Evolutionary conservation across 257 asterid genomes (phyloP).

Genomic region (Solanum sparsipilum): DNA sequence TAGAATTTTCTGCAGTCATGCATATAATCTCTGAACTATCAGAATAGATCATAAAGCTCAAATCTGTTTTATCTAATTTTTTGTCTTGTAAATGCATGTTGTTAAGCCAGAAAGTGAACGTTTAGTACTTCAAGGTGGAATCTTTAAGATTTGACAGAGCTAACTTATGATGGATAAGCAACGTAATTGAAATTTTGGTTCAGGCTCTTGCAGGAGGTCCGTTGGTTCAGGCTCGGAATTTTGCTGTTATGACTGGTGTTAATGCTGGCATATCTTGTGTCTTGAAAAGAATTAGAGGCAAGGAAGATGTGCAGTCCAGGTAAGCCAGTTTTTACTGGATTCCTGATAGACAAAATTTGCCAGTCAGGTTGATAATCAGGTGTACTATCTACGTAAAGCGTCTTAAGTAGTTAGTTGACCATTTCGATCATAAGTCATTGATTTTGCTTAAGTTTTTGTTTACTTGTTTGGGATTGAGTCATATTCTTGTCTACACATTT

Average conservation of each 20-base stretch:
- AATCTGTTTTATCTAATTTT: not conserved
- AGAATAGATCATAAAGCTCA: not conserved
- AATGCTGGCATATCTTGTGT: conserved; percentile 90
- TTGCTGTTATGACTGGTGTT: conserved; percentile 90
- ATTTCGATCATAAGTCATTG: not conserved
- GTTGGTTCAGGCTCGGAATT: conserved; percentile 77
- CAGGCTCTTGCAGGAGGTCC: conserved; percentile 95
- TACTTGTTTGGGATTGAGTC: not conserved
- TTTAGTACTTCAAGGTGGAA: not conserved
- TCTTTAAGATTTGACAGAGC: not conserved
- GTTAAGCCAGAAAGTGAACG: not conserved
- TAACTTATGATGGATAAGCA: not conserved
- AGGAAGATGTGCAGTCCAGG: conserved; percentile 91
- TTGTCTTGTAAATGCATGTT: not conserved
- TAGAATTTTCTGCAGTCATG: not conserved
- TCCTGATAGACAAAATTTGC: not conserved
- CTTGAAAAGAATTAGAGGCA: conserved; percentile 85
- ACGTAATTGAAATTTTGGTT: not conserved
- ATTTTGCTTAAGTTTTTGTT: not conserved
- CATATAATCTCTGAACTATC: not conserved
- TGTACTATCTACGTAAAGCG: not conserved
- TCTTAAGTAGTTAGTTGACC: not conserved
- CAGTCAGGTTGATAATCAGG: not conserved
- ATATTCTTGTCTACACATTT: not conserved
- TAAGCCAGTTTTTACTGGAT: conserved; percentile 1